phyloP scores from a whole-genome alignment of 495 filamentous ascomycete genomes.

The Tuber magnatum region DNA sequence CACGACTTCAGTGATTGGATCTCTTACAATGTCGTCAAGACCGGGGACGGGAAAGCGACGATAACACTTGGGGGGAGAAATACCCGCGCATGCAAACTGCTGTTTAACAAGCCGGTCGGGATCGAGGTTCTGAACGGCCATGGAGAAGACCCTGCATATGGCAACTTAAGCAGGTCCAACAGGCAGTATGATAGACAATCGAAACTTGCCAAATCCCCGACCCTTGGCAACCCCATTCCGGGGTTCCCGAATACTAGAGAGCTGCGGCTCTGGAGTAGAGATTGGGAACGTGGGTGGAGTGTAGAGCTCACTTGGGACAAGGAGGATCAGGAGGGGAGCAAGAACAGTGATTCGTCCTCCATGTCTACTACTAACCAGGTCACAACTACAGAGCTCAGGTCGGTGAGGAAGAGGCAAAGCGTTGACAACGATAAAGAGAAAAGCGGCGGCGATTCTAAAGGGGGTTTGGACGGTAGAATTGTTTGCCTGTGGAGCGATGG shows the following conservation, averaged over 20 bases:
- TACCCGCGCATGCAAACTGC: constrained; percentile 62
- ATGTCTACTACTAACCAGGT: neutral
- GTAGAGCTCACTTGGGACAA: constrained; percentile 64
- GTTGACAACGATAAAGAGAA: constrained; percentile 21
- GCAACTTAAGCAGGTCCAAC: constrained; percentile 46
- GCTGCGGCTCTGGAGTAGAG: constrained; percentile 47
- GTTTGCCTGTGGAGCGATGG: constrained; percentile 85
- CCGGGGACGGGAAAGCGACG: constrained; percentile 46
- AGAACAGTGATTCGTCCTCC: neutral
- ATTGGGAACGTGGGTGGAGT: constrained; percentile 66
- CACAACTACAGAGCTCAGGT: neutral
- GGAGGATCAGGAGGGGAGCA: constrained; percentile 21
- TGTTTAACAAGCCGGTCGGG: constrained; percentile 57
- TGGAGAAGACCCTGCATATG: constrained; percentile 51
- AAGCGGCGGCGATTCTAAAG: constrained; percentile 40
- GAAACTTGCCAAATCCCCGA: constrained; percentile 18
- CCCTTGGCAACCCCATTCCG: constrained; percentile 27
- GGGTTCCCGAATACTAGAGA: constrained; percentile 6
- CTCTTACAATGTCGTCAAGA: constrained; percentile 53
- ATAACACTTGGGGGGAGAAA: constrained; percentile 52
- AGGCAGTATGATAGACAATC: constrained; percentile 12
- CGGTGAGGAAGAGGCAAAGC: neutral
- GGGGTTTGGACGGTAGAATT: constrained; percentile 58
- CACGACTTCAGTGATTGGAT: constrained; percentile 55
- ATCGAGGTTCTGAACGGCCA: constrained; percentile 50